Evolutionary conservation across 1,284 basidiomycete species (phyloP).

Genomic region (Ceratobasidium sp.): DNA sequence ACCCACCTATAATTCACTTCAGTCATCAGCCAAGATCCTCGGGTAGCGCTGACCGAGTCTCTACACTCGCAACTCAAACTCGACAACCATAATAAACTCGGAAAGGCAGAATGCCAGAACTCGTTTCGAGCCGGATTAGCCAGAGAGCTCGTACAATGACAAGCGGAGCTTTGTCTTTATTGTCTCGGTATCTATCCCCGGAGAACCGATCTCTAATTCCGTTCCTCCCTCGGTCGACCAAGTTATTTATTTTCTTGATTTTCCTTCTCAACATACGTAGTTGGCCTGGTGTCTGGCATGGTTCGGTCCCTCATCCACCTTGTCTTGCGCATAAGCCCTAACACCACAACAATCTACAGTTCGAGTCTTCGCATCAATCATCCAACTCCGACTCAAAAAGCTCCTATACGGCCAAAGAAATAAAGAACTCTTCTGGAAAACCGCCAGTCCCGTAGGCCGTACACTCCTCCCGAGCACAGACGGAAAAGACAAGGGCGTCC

Average conservation of each 20-base stretch:
- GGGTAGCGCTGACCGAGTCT: not conserved
- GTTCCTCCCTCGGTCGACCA: slow-evolving; percentile 48
- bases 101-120: too few relatives aligned
- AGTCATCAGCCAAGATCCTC: not conserved
- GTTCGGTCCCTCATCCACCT: slow-evolving; percentile 24
- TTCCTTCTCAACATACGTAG: slow-evolving; percentile 48
- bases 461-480: slow-evolving; percentile 5
- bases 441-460: slow-evolving; percentile 24
- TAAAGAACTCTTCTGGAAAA: slow-evolving; percentile 13
- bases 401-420: not conserved
- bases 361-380: not conserved
- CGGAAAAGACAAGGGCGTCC: slow-evolving; percentile 15
- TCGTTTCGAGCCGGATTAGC: not conserved
- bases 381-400: slow-evolving; percentile 1
- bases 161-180: not conserved
- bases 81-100: not conserved
- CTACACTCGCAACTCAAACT: too few relatives aligned
- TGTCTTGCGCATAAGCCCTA: not conserved
- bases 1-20: too few relatives aligned
- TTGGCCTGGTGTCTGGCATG: slow-evolving; percentile 49
- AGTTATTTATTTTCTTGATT: slow-evolving; percentile 41
- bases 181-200: not conserved
- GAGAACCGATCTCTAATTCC: slow-evolving; percentile 45
- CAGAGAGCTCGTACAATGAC: not conserved
- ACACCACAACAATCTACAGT: not conserved